Conservation (phyloP, 1,139 yeast genomes). For the Zygoascus hellenicus region DNA sequence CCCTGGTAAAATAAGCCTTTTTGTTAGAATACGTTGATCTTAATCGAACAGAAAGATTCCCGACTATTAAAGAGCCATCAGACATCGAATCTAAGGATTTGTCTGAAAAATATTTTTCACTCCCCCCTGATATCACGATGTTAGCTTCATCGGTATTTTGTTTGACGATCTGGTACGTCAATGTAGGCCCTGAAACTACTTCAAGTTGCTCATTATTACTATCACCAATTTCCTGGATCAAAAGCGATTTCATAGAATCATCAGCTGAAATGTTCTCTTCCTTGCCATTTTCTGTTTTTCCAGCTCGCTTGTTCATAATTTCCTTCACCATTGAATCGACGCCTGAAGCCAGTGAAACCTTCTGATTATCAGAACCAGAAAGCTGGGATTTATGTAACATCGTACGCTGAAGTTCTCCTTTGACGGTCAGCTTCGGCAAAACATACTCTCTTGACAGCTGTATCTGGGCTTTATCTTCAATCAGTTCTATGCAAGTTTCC, state of each 20-base stretch:
- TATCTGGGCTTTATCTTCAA: slow-evolving; percentile 27
- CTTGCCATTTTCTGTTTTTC: background rate
- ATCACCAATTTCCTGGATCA: slow-evolving; percentile 6
- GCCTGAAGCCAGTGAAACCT: slow-evolving; percentile 7
- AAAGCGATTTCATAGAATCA: slow-evolving; percentile 1
- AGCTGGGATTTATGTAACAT: slow-evolving; percentile 13
- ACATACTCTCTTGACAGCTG: slow-evolving; percentile 24
- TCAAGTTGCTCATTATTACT: background rate
- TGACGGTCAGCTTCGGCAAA: slow-evolving; percentile 30
- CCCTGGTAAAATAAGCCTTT: background rate
- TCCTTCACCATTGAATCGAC: slow-evolving; percentile 14
- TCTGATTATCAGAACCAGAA: background rate
- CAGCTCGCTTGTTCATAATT: background rate
- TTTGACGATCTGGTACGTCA: slow-evolving; percentile 1
- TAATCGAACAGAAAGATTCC: slow-evolving; percentile 1
- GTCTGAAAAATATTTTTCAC: background rate
- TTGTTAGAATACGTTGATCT: no score
- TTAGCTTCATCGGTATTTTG: background rate
- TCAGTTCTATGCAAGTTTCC: slow-evolving; percentile 38
- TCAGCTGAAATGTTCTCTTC: background rate
- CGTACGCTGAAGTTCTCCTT: slow-evolving; percentile 28
- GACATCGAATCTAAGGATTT: slow-evolving; percentile 1
- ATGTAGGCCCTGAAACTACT: slow-evolving; percentile 1
- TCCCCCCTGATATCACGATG: background rate
- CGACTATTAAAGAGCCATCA: slow-evolving; percentile 3